Evolutionary conservation across 495 filamentous ascomycete species (phyloP), one percentile per base, ranked within the genome.

Genomic region (Annulohypoxylon moriforme): DNA sequence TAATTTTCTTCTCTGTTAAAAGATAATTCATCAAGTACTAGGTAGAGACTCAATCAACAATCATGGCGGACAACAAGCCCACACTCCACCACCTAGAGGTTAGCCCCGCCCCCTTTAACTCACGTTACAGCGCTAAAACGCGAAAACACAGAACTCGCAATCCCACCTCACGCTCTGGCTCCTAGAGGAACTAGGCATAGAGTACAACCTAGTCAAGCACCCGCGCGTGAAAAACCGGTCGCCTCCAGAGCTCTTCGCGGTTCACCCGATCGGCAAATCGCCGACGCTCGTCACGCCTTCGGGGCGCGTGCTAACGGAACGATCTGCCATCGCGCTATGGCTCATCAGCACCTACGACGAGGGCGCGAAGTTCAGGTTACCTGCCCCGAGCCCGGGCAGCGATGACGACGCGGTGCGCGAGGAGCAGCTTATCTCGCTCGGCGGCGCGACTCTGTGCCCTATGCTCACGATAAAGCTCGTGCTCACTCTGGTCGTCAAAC

Each of bases 151-250:
- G 75, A 72, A 76, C 63, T 81, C 78, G 8, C 75, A 78, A 73
- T 79, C 78, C 22, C 75, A 82, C 60, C 68, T 76, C 29, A 75
- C 75, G 20, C 67, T 81, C 44, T 81, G 78, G 80, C 75, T 81
- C 25, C 73, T 79, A 18, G 80, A 82, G 52, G 80, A 82, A 40
- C 70, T 82, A 14, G 75, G 63, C 18, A 76, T 81, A 58, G 69
- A 77, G 11, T 82, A 82, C 75, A 73, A 78, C 53, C 70, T 82
- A 24, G 68, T 75, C 0, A 67, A 73, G 13, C 75, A 79, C 72
- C 27, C 64, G 2, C 78, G 80, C 56, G 49, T n/a, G 1, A 31
- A 33, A 20, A 36, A 38, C 38, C 73, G 61, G n/a, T 58, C 77
- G 11, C 72, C 77, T 5, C 47, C 67, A 0, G 69, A 61, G 9